Percentiles rank a stretch among this genome's conserved stretches.
These are phyloP conservation scores for Trametes sp. DNA, from an alignment of 1,284 basidiomycete genomes.

Conservation along the genomic window DNA sequence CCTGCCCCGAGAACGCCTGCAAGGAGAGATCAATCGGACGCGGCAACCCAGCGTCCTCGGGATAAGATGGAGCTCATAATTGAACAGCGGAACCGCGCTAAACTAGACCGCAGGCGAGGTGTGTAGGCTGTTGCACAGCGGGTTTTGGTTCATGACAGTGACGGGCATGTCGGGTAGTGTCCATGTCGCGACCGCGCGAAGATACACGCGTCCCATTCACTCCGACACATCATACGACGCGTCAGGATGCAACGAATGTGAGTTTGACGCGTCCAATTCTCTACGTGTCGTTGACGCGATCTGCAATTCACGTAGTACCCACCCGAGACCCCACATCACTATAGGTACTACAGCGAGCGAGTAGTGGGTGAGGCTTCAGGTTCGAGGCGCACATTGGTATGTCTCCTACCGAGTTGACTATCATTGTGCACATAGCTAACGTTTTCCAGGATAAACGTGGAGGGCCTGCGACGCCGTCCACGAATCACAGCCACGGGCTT, in stretches of 20 bases:
- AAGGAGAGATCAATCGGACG: conserved; percentile 64
- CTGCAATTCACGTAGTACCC: conserved; percentile 3
- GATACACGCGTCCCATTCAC: conserved; percentile 49
- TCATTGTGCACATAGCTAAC: background rate
- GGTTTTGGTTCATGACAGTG: background rate
- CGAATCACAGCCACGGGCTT: conserved; percentile 15
- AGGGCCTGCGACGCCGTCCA: conserved; percentile 32
- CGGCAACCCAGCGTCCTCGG: conserved; percentile 58
- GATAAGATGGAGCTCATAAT: conserved; percentile 78
- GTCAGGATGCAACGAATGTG: conserved; percentile 42
- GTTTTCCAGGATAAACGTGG: conserved; percentile 23
- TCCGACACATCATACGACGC: conserved; percentile 40
- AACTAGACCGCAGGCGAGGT: conserved; percentile 53
- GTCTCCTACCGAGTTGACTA: too few species aligned
- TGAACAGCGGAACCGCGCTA: conserved; percentile 66
- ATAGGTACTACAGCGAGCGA: conserved; percentile 42
- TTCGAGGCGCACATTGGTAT: conserved; percentile 31
- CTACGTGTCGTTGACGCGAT: background rate
- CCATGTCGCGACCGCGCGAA: conserved; percentile 64
- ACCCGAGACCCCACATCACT: conserved; percentile 44
- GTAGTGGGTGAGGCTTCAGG: conserved; percentile 40
- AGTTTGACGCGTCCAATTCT: conserved; percentile 32
- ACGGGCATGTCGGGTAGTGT: conserved; percentile 38
- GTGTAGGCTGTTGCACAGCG: conserved; percentile 12
- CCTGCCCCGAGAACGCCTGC: conserved; percentile 54